Conservation (phyloP, 371 early-diverging fungal species). For the Mucor sp. region DNA sequence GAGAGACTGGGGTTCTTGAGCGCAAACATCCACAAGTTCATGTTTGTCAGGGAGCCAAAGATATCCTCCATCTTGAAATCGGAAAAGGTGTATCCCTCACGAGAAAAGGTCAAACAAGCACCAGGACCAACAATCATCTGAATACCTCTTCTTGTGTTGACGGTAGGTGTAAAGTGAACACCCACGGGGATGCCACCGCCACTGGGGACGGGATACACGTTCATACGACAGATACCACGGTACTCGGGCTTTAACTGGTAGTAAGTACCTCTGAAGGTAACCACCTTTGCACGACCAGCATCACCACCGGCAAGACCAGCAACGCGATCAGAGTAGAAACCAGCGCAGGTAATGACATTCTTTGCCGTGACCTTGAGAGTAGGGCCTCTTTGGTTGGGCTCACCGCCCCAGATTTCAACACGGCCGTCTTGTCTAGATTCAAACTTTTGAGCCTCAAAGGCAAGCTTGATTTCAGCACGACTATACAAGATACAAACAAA, state of each 20-base stretch:
- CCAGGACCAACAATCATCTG: constrained; percentile 55
- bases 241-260: constrained; percentile 50
- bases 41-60: constrained; percentile 34
- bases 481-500: constrained; percentile 20
- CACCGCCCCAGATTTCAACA: constrained; percentile 42
- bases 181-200: constrained; percentile 54
- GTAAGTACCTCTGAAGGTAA: constrained; percentile 51
- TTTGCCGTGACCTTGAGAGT: constrained; percentile 34
- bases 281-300: constrained; percentile 29
- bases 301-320: constrained; percentile 46
- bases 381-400: constrained; percentile 42
- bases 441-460: constrained; percentile 44
- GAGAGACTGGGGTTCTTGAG: constrained; percentile 45
- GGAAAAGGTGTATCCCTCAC: constrained; percentile 47
- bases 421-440: constrained; percentile 30
- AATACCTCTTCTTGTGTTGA: constrained; percentile 45
- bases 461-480: constrained; percentile 49
- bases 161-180: constrained; percentile 51
- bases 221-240: constrained; percentile 40
- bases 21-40: constrained; percentile 40
- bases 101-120: constrained; percentile 50
- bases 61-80: constrained; percentile 42
- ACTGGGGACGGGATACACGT: constrained; percentile 53
- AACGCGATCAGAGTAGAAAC: constrained; percentile 49
- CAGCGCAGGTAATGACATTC: constrained; percentile 52